These are phyloP conservation scores for Royoungia palumana DNA, from an alignment of 768 basidiomycete species.

Conservation along the genomic window DNA sequence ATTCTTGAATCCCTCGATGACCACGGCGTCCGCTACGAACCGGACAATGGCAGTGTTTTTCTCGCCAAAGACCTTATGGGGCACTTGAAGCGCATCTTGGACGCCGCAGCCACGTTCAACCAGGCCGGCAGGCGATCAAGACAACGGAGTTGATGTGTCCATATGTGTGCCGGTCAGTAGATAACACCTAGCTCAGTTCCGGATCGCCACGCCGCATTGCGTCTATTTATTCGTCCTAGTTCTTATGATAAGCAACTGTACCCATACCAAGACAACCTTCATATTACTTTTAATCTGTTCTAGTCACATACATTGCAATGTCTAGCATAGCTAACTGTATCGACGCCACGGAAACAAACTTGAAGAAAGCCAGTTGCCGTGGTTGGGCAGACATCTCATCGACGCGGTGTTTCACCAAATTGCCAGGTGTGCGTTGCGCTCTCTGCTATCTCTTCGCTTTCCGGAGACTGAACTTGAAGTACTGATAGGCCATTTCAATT, in stretches of 20 bases:
- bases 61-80: constrained; percentile 45
- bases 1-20: constrained; percentile 52
- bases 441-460: too few species aligned
- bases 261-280: constrained; percentile 9
- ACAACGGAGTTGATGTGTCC: constrained; percentile 6
- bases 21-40: constrained; percentile 49
- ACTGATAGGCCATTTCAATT: too few species aligned
- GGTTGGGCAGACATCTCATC: not conserved
- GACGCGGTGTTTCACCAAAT: constrained; percentile 8
- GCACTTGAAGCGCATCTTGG: constrained; percentile 27
- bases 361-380: not conserved
- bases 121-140: constrained; percentile 11
- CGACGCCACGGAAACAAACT: not conserved
- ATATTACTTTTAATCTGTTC: not conserved
- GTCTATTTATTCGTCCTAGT: constrained; percentile 9
- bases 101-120: constrained; percentile 20
- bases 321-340: not conserved
- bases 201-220: not conserved
- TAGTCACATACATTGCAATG: not conserved
- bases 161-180: not conserved
- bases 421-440: too few species aligned
- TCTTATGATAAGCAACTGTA: constrained; percentile 16
- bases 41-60: constrained; percentile 58
- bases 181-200: not conserved
- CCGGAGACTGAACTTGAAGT: too few species aligned